Evolutionary conservation across 257 asterid species (phyloP).

Genomic region (Salvia splendens): DNA sequence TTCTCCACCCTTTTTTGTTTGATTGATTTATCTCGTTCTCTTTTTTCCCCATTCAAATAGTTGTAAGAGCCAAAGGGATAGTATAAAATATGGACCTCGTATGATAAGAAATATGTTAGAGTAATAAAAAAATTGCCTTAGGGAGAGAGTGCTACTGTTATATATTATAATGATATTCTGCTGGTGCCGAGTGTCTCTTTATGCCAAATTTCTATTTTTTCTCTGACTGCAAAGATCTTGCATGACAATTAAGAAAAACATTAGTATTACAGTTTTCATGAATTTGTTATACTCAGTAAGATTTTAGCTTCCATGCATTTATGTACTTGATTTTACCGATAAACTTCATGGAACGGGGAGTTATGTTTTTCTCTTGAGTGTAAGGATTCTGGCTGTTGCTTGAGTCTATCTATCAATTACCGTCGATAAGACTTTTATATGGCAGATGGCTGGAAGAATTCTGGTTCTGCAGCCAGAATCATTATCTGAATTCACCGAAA

Average conservation of each 20-base stretch:
- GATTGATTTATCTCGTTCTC: constrained; percentile 2
- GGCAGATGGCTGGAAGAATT: constrained; percentile 90
- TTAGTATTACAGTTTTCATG: not conserved
- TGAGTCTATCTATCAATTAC: not conserved
- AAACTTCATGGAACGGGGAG: constrained; percentile 6
- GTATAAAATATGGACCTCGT: too few relatives aligned
- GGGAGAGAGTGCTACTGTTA: too few relatives aligned
- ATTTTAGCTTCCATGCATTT: constrained; percentile 1
- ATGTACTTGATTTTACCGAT: not conserved
- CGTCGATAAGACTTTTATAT: constrained; percentile 7
- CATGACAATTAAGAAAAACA: not conserved
- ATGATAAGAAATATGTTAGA: too few relatives aligned
- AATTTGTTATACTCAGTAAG: not conserved
- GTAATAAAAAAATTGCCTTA: too few relatives aligned
- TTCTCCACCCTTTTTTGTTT: constrained; percentile 7
- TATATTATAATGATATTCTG: not conserved
- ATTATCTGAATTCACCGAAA: constrained; percentile 70
- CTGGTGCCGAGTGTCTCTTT: constrained; percentile 5
- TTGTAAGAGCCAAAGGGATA: too few relatives aligned
- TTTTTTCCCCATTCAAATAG: constrained; percentile 9
- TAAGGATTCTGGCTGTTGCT: constrained; percentile 21
- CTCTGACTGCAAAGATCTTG: not conserved
- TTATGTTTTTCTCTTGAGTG: constrained; percentile 4
- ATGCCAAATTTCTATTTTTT: not conserved
- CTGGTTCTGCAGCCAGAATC: constrained; percentile 74